A percentile compares a stretch with the other conserved stretches of the same genome.
phyloP scores from a whole-genome alignment of 1,284 basidiomycete species.

The Rhodotorula glutinis region DNA sequence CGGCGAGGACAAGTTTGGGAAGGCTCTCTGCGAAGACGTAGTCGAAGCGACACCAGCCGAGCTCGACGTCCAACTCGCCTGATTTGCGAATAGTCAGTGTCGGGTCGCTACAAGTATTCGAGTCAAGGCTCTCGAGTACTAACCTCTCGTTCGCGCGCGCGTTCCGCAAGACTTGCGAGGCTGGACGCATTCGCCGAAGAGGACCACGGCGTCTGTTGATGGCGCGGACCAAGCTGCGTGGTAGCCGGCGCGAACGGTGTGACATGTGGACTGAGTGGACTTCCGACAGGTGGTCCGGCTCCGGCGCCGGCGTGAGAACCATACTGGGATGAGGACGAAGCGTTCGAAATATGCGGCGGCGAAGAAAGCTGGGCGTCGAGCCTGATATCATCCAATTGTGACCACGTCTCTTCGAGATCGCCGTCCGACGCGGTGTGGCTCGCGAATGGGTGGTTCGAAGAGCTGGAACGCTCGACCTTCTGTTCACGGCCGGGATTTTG shows the following conservation, averaged over 20 bases:
- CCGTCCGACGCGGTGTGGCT: neutral
- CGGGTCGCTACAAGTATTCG: neutral
- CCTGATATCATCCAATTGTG: neutral
- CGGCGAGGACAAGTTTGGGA: neutral
- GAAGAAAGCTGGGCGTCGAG: constrained; percentile 3
- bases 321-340: neutral
- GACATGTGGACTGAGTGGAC: constrained; percentile 40
- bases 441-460: neutral
- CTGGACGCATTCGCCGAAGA: neutral
- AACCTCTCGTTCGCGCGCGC: constrained; percentile 15
- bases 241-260: constrained; percentile 40
- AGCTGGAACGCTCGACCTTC: neutral
- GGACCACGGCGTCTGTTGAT: constrained; percentile 1
- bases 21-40: neutral
- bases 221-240: neutral
- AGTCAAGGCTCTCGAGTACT: neutral
- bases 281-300: constrained; percentile 2
- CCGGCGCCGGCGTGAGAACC: too few relatives aligned
- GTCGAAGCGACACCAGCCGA: neutral
- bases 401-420: constrained; percentile 4
- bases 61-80: constrained; percentile 18
- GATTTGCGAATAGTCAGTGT: neutral
- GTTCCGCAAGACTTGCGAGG: neutral
- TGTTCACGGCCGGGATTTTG: neutral
- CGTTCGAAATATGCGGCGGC: constrained; percentile 1